phyloP scores from a whole-genome alignment of 352 stramenopile species.

The Globisporangium camurandrum region DNA sequence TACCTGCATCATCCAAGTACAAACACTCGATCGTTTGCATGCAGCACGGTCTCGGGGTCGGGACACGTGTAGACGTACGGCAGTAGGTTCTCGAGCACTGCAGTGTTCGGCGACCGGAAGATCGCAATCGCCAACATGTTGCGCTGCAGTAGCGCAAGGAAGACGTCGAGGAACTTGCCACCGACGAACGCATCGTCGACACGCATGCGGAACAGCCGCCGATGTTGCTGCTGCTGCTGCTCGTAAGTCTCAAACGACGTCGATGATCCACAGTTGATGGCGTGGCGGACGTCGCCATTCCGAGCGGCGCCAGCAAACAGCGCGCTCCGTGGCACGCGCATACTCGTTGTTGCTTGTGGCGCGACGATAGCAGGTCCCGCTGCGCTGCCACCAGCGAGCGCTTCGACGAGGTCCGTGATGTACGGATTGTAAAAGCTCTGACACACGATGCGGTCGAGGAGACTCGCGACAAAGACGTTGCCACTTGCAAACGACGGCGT shows the following conservation, averaged over 20 bases:
- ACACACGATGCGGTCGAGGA: slow-evolving; percentile 59
- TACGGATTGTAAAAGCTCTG: slow-evolving; percentile 81
- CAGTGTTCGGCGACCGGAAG: slow-evolving; percentile 24
- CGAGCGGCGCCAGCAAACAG: too few relatives aligned
- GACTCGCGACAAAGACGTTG: slow-evolving; percentile 41
- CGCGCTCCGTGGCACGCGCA: too few relatives aligned
- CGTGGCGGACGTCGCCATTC: not conserved
- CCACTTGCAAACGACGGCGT: slow-evolving; percentile 46
- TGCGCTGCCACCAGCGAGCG: slow-evolving; percentile 31
- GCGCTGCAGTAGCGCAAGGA: slow-evolving; percentile 30
- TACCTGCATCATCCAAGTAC: slow-evolving; percentile 29
- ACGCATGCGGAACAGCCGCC: slow-evolving; percentile 28
- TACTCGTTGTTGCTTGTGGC: too few relatives aligned
- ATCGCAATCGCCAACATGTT: slow-evolving; percentile 48
- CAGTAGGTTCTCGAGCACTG: slow-evolving; percentile 40
- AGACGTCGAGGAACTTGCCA: slow-evolving; percentile 32
- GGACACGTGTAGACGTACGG: slow-evolving; percentile 67
- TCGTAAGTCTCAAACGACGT: too few relatives aligned
- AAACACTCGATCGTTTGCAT: slow-evolving; percentile 47
- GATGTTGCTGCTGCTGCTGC: too few relatives aligned
- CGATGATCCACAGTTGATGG: too few relatives aligned
- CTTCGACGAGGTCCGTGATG: slow-evolving; percentile 51
- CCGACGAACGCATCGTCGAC: slow-evolving; percentile 32
- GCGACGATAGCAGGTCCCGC: not conserved
- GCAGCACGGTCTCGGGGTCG: slow-evolving; percentile 27